Evolutionary conservation across 1,284 basidiomycete species (phyloP).

Genomic region (Ceratobasidium sp.): DNA sequence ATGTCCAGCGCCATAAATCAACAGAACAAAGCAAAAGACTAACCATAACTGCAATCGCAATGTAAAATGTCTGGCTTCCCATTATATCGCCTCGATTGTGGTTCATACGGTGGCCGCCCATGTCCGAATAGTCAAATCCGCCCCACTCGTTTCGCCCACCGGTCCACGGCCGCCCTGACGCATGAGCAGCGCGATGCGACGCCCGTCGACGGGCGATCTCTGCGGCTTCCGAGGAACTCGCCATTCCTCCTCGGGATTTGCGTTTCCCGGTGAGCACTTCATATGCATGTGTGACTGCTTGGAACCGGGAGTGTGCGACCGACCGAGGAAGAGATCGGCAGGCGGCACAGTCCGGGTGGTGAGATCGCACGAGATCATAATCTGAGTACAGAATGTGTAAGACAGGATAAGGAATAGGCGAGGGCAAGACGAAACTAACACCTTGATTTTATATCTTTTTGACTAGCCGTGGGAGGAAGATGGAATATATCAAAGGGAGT

Average conservation of each 20-base stretch:
- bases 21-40: not conserved
- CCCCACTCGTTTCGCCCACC: constrained; percentile 33
- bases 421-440: constrained; percentile 57
- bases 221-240: constrained; percentile 15
- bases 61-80: constrained; percentile 31
- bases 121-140: constrained; percentile 28
- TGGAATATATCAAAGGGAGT: constrained; percentile 76
- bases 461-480: constrained; percentile 61
- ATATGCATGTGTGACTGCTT: constrained; percentile 67
- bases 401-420: not conserved
- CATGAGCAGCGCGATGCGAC: constrained; percentile 21
- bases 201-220: constrained; percentile 29
- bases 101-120: constrained; percentile 6
- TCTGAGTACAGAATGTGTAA: constrained; percentile 59
- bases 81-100: constrained; percentile 19
- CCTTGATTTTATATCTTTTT: constrained; percentile 66
- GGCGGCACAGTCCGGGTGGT: constrained; percentile 71
- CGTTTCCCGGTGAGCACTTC: constrained; percentile 55
- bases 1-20: not conserved
- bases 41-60: constrained; percentile 28
- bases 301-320: constrained; percentile 64
- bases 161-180: constrained; percentile 20
- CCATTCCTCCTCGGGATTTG: constrained; percentile 19
- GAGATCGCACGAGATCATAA: constrained; percentile 71
- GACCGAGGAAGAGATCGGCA: constrained; percentile 57